Evolutionary conservation across 2,329 filamentous ascomycete species (phyloP).

Genomic region (Trichoderma koningiopsis): DNA sequence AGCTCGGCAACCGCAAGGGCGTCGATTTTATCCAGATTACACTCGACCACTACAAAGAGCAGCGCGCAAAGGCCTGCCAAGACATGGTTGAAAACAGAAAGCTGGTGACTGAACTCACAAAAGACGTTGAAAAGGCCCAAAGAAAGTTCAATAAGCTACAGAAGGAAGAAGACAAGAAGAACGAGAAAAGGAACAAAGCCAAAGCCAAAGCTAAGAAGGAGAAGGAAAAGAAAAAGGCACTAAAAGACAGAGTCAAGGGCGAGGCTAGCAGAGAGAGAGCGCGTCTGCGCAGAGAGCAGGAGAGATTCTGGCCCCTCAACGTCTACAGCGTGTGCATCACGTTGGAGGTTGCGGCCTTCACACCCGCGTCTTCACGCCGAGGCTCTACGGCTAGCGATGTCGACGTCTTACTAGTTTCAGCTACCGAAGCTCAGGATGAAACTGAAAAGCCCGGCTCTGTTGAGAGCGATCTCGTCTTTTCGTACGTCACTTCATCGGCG

Average conservation of each 20-base stretch:
- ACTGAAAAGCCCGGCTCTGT: constrained; percentile 24
- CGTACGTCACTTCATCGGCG: constrained; percentile 60
- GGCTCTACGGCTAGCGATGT: constrained; percentile 56
- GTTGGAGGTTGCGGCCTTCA: constrained; percentile 48
- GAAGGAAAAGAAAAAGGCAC: constrained; percentile 41
- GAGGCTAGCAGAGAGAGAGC: constrained; percentile 47
- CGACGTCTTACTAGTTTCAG: constrained; percentile 43
- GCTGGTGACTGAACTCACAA: constrained; percentile 38
- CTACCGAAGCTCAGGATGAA: constrained; percentile 21
- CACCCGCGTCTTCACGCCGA: constrained; percentile 51
- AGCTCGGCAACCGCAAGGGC: constrained; percentile 39
- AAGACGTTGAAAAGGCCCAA: constrained; percentile 37
- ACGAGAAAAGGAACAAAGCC: constrained; percentile 35
- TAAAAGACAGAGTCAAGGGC: constrained; percentile 39
- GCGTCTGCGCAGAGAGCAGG: constrained; percentile 47
- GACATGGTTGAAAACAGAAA: constrained; percentile 43
- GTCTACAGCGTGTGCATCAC: constrained; percentile 53
- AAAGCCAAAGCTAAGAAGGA: constrained; percentile 41
- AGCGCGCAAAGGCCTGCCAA: constrained; percentile 46
- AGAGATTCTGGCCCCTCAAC: constrained; percentile 52
- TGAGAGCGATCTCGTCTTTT: constrained; percentile 53
- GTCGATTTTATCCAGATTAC: constrained; percentile 40
- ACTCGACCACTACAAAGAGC: constrained; percentile 46
- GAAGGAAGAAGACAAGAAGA: constrained; percentile 34
- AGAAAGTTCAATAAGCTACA: constrained; percentile 40